Evolutionary conservation across 2,329 filamentous ascomycete genomes (phyloP), one percentile per base, ranked within the genome.

Genomic region (Ascochyta pisi): DNA sequence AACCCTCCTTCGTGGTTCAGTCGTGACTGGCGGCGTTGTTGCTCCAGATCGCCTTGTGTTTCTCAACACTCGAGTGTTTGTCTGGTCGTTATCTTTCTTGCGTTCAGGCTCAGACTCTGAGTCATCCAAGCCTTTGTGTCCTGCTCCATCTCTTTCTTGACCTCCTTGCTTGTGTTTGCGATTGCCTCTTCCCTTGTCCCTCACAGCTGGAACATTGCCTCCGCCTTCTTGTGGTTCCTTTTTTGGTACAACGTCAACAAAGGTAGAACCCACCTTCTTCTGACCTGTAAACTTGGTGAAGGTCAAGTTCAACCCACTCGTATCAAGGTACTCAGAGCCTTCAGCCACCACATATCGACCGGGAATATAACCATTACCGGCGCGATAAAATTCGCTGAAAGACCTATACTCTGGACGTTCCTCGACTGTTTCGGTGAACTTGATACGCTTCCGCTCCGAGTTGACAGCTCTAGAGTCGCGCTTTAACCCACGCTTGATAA

Each of bases 331-430:
- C 40, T 68, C 65, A 7, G 47, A 50, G 7, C 61, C 66, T 51
- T 67, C 62, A 5, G 62, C 61, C 6, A 65, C 61, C 27, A 65
- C 67, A 46, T 70, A 66, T n/a, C 67, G 55, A 8, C 71, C 71
- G 4, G 54, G 66, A 4, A 63, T 54, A 44, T 73, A 73, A 4
- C 47, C 54, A 7, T 66, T 55, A 22, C 55, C 58, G 23, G 39
- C 47, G 3, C 71, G 64, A 29, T 57, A 47, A 44, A 59, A 67
- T 22, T 60, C 40, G 6, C 51, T 37, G 43, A 44, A 60, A n/a
- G 40, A 45, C 12, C 65, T 58, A 50, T 66, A 68, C 24, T 62
- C 55, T 4, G 59, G 50, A 16, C 63, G 59, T 16, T 67, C 64
- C 24, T 67, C 54, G 15, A 64, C 62, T 0, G 58, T 47, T 13